Conservation (phyloP, 2,329 filamentous ascomycete species). For the Calonectria naviculata region DNA sequence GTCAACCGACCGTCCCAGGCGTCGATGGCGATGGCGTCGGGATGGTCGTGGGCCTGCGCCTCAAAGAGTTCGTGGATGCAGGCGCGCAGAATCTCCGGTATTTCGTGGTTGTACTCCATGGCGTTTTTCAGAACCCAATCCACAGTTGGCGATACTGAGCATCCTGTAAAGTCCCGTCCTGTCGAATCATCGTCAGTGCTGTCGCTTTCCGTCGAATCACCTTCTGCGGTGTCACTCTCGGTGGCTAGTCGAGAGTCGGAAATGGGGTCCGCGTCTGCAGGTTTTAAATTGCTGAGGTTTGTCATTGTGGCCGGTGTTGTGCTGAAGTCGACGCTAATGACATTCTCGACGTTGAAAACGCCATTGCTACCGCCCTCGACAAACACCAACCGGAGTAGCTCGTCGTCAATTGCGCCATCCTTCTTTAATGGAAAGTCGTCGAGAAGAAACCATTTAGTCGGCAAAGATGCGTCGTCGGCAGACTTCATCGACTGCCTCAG, state of each 20-base stretch:
- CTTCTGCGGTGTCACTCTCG: not conserved
- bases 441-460: not conserved
- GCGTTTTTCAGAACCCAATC: not conserved
- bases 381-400: not conserved
- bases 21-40: conserved; percentile 27
- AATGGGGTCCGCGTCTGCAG: not conserved
- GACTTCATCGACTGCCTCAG: not conserved
- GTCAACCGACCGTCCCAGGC: conserved; percentile 42
- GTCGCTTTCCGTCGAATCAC: not conserved
- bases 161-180: not conserved
- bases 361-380: no score
- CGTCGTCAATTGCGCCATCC: not conserved
- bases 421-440: not conserved
- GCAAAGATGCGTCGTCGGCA: not conserved
- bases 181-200: not conserved
- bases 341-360: not conserved
- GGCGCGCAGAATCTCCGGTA: not conserved
- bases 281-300: not conserved
- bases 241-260: not conserved
- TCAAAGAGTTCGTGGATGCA: conserved; percentile 35
- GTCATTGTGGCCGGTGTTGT: not conserved
- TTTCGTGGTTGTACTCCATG: not conserved
- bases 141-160: not conserved
- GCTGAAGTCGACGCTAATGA: not conserved
- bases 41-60: conserved; percentile 1